Evolutionary conservation across 2,329 filamentous ascomycete species (phyloP).

Genomic region (Talaromyces sp.): DNA sequence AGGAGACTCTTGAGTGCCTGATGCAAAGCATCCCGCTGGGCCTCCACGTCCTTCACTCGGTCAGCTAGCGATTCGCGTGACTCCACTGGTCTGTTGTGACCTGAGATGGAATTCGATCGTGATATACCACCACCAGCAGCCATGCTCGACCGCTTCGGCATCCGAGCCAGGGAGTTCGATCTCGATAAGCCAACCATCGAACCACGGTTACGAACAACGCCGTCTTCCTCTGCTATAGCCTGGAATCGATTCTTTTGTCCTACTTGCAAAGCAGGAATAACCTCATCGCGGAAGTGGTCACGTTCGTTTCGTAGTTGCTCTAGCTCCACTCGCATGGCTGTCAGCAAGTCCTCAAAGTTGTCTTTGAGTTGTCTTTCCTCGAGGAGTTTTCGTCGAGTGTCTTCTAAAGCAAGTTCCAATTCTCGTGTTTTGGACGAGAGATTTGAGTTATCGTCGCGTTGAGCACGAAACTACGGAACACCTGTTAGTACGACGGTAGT

Average conservation of each 20-base stretch:
- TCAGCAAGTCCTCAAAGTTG: constrained; percentile 88
- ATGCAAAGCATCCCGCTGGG: constrained; percentile 88
- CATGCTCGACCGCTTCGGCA: constrained; percentile 29
- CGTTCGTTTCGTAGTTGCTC: constrained; percentile 79
- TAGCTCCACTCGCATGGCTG: constrained; percentile 76
- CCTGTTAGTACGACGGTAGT: constrained; percentile 15
- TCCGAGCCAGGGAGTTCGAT: constrained; percentile 63
- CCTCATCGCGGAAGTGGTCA: constrained; percentile 75
- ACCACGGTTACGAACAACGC: constrained; percentile 36
- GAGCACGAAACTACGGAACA: constrained; percentile 40
- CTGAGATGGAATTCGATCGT: constrained; percentile 51
- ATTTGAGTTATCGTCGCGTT: constrained; percentile 48
- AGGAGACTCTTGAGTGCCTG: constrained; percentile 78
- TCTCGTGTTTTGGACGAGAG: constrained; percentile 62
- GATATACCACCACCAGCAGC: constrained; percentile 46
- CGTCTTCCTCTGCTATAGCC: constrained; percentile 57
- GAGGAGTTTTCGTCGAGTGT: constrained; percentile 70
- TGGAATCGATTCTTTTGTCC: constrained; percentile 52
- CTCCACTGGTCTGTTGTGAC: constrained; percentile 44
- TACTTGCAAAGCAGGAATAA: constrained; percentile 65
- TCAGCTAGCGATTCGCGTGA: constrained; percentile 68
- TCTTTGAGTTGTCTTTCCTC: constrained; percentile 85
- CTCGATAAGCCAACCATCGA: constrained; percentile 53
- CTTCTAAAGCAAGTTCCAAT: constrained; percentile 74
- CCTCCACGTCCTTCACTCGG: constrained; percentile 83